Base-by-base conservation (phyloP, 164 flowering plant species). In the Kalanchoe fedtschenkoi region DNA sequence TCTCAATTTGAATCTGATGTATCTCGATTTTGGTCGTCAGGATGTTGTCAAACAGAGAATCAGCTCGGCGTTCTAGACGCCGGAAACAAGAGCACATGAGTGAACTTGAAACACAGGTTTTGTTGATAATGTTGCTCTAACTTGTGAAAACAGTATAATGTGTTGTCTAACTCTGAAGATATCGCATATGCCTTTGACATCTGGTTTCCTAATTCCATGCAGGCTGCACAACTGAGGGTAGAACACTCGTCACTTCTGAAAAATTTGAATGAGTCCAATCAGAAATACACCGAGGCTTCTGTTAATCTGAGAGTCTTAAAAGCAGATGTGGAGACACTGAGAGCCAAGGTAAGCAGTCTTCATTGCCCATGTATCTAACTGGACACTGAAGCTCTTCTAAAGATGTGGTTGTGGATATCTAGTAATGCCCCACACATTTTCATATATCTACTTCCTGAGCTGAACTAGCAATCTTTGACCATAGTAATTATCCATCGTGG, bases 31-130 rank as follows among this genome's bases (percentile, higher is more conserved):
- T 22, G 56, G 32, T 51, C 56, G 24, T 63, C 66, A 78, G 82
- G 75, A 78, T 76, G 82, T 70, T n/a, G 63, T 78, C 82, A 29
- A 78, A 78, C 46, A 70, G 82, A 58, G 82, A 78, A 60, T 78
- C 82, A 34, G 82, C 82, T 29, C 70, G 78, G 57, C 82, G 82
- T 11, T 78, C 80, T 17, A 76, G 82, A 71, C 64, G 72, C 64
- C 72, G 78, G 66, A 78, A 78, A 59, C 80, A 78, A 65, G 82
- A 64, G 57, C 82, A 76, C 26, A 17, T 74, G 67, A 74, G 34
- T 66, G 82, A 76, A 54, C 75, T 76, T 63, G 80, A 76, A 43
- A 65, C 70, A 22, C 80, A 78, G 82, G 81, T 77, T 33, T 33
- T 44, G 35, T 60, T 37, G 39, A 2, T 2, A 8, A 8, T 29